These are phyloP conservation scores for Mesembryanthemum crystallinum DNA, from an alignment of 148 eudicot species.

Conservation along the genomic window DNA sequence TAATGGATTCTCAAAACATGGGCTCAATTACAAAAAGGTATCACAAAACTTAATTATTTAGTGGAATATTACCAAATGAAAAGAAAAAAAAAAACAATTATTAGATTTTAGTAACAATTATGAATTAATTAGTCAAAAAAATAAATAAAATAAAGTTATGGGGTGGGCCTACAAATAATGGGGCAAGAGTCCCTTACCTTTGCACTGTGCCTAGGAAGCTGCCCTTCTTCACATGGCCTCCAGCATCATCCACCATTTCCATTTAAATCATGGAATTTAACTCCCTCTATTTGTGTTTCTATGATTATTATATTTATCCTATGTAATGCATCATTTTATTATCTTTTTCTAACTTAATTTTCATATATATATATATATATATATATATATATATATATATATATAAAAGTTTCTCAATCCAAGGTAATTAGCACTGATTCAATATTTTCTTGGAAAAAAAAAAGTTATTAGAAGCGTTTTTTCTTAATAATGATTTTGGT, in stretches of 20 bases:
- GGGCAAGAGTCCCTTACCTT: conserved; percentile 10
- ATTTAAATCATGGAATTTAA: not conserved
- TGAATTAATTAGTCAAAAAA: not conserved
- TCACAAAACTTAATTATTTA: not conserved
- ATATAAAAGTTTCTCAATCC: too few relatives aligned
- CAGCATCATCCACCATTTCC: conserved; percentile 22
- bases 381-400: too few relatives aligned
- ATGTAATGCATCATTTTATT: conserved; percentile 5
- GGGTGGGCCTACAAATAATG: conserved; percentile 20
- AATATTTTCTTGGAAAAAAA: too few relatives aligned
- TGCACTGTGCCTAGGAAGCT: conserved; percentile 22
- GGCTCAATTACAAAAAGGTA: conserved; percentile 8
- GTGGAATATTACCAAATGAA: not conserved
- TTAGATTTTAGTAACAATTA: not conserved
- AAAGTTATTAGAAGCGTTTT: too few relatives aligned
- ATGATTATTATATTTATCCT: too few relatives aligned
- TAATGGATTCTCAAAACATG: conserved; percentile 28
- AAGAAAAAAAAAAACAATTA: not conserved
- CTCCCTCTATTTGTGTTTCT: too few relatives aligned
- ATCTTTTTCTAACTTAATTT: too few relatives aligned
- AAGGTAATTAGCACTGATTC: too few relatives aligned
- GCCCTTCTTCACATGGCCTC: conserved; percentile 33
- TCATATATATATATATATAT: too few relatives aligned
- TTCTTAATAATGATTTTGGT: too few relatives aligned
- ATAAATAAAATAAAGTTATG: too few relatives aligned